phyloP scores from a whole-genome alignment of 495 filamentous ascomycete species.

The Lasiosphaeris hirsuta region DNA sequence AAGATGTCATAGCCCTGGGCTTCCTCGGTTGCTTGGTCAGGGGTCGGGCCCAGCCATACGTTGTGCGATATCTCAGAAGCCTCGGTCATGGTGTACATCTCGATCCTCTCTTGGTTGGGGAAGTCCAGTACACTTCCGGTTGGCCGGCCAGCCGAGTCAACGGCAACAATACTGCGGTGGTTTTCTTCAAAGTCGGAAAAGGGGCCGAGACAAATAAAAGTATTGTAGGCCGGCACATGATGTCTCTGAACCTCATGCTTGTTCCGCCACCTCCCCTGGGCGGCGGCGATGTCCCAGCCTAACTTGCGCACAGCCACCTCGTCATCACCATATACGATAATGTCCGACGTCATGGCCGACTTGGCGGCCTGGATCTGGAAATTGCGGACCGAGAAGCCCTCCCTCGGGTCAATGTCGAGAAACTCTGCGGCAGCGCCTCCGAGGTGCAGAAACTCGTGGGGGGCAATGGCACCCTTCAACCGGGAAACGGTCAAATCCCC shows the following conservation, averaged over 20 bases:
- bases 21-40: constrained; percentile 56
- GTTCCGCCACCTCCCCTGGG: constrained; percentile 70
- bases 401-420: constrained; percentile 73
- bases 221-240: constrained; percentile 68
- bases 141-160: constrained; percentile 67
- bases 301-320: constrained; percentile 58
- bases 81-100: constrained; percentile 91
- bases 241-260: constrained; percentile 55
- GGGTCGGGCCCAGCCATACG: constrained; percentile 87
- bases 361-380: constrained; percentile 97
- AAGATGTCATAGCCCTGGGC: constrained; percentile 61
- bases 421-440: constrained; percentile 49
- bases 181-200: constrained; percentile 73
- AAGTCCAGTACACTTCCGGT: constrained; percentile 87
- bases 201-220: constrained; percentile 66
- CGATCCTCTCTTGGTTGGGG: constrained; percentile 79
- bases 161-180: constrained; percentile 66
- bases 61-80: constrained; percentile 84
- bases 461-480: constrained; percentile 79
- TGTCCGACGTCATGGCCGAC: constrained; percentile 81
- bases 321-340: constrained; percentile 84
- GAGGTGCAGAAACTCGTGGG: constrained; percentile 68
- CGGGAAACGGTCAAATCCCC: constrained; percentile 70
- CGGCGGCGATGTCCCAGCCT: constrained; percentile 67
- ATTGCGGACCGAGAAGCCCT: constrained; percentile 83